Evolutionary conservation across 164 flowering plant genomes (phyloP).

Genomic region (Umbellularia californica): DNA sequence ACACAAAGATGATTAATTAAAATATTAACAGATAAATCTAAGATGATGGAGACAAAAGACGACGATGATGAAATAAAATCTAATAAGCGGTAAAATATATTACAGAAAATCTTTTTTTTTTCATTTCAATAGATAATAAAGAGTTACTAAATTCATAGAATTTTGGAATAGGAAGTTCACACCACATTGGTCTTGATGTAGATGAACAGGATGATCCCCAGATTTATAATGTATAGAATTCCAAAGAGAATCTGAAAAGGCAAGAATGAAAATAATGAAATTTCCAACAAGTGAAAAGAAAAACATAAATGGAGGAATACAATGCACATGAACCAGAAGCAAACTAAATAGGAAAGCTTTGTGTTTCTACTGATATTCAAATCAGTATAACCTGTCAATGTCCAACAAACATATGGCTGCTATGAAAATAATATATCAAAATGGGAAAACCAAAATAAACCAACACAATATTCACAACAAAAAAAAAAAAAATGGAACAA

Average conservation of each 20-base stretch:
- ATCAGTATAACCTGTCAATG: not conserved
- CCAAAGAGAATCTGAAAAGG: conserved; percentile 78
- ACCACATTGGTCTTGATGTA: conserved; percentile 87
- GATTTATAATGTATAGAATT: conserved; percentile 61
- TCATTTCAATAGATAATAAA: not conserved
- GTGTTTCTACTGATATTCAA: not conserved
- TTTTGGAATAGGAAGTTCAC: conserved; percentile 14
- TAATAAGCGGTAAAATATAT: not conserved
- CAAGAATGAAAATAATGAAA: conserved; percentile 5
- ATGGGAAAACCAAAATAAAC: too few relatives aligned
- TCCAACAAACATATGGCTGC: not conserved
- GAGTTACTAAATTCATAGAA: not conserved
- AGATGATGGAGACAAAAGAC: too few relatives aligned
- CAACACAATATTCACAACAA: too few relatives aligned
- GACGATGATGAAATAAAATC: too few relatives aligned
- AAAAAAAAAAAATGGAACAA: not conserved
- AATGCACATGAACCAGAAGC: not conserved
- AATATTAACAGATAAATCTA: not conserved
- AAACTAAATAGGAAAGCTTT: not conserved
- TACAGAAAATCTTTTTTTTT: not conserved
- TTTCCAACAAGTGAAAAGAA: not conserved
- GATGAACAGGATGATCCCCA: conserved; percentile 66
- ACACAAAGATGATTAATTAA: not conserved
- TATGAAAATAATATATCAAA: not conserved
- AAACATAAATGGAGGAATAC: not conserved